These are phyloP conservation scores for Lyophyllum decastes DNA, from an alignment of 768 basidiomycete genomes.

Conservation along the genomic window DNA sequence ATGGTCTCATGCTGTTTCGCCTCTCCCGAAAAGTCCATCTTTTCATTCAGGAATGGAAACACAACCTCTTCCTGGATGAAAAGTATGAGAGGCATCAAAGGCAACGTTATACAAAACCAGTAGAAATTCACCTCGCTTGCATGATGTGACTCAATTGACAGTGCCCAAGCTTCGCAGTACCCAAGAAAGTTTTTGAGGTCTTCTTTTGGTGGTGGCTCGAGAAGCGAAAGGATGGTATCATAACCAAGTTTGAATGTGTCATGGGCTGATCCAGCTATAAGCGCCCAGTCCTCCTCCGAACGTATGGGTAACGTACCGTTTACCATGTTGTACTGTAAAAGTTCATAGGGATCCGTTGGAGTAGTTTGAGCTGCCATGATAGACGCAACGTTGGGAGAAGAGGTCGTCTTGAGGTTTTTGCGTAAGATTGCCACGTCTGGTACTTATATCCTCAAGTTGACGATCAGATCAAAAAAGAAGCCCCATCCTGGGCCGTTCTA, in stretches of 20 bases:
- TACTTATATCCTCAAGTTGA: not conserved
- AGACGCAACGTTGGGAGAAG: not conserved
- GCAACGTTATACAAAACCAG: not conserved
- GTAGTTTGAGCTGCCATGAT: constrained; percentile 18
- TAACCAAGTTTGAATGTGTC: constrained; percentile 36
- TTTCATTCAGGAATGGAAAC: constrained; percentile 35
- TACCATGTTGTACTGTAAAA: constrained; percentile 19
- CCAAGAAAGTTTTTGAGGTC: constrained; percentile 41
- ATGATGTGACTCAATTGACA: constrained; percentile 35
- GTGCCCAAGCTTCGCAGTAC: constrained; percentile 38
- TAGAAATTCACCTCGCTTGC: constrained; percentile 28
- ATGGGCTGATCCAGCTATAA: constrained; percentile 26
- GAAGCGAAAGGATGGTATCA: constrained; percentile 32
- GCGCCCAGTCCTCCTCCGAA: not conserved
- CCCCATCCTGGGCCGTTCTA: not conserved
- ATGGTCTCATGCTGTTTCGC: constrained; percentile 35
- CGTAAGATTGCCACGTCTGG: not conserved
- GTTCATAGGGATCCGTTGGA: constrained; percentile 20
- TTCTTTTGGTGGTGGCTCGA: constrained; percentile 33
- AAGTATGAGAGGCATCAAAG: not conserved
- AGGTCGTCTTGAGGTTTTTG: not conserved
- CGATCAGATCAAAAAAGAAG: constrained; percentile 13
- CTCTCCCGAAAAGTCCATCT: constrained; percentile 39
- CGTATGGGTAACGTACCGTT: constrained; percentile 3
- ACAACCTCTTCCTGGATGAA: constrained; percentile 27